A percentile compares a stretch with the other conserved stretches of the same genome.
phyloP scores from a whole-genome alignment of 176 grass and related monocot genomes.

The Dendrocalamus sinicus region DNA sequence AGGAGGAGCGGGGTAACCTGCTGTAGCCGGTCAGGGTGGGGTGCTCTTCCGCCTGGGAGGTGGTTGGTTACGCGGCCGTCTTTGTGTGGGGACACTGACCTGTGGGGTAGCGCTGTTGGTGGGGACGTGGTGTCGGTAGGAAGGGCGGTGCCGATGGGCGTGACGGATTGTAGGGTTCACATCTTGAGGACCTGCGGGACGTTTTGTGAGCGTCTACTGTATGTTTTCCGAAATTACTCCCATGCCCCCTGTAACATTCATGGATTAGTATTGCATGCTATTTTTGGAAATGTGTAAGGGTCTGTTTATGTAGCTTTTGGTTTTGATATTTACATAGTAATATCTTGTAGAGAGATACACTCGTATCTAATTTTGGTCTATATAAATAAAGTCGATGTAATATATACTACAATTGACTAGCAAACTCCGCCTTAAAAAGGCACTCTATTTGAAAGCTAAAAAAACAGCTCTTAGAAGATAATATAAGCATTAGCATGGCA shows the following conservation, averaged over 20 bases:
- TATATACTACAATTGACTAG: no score
- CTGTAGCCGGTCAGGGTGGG: slow-evolving; percentile 41
- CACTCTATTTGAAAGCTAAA: no score
- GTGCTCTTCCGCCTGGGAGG: background rate
- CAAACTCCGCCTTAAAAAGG: no score
- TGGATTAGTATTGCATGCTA: no score
- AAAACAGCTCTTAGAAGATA: no score
- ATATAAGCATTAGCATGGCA: background rate
- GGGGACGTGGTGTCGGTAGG: background rate
- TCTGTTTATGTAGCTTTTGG: no score
- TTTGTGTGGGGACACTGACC: background rate
- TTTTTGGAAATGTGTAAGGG: no score
- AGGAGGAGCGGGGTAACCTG: background rate
- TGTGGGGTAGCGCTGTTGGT: background rate
- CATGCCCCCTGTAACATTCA: no score
- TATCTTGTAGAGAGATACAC: no score
- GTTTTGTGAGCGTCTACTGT: background rate
- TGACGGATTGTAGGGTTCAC: background rate
- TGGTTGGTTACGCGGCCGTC: background rate
- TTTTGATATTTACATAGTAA: no score
- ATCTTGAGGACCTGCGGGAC: background rate
- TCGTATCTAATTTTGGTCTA: rapidly evolving
- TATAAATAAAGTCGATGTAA: no score
- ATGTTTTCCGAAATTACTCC: no score
- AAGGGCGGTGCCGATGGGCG: background rate